phyloP scores from a whole-genome alignment of 306 rosid species.

The Vicia villosa region DNA sequence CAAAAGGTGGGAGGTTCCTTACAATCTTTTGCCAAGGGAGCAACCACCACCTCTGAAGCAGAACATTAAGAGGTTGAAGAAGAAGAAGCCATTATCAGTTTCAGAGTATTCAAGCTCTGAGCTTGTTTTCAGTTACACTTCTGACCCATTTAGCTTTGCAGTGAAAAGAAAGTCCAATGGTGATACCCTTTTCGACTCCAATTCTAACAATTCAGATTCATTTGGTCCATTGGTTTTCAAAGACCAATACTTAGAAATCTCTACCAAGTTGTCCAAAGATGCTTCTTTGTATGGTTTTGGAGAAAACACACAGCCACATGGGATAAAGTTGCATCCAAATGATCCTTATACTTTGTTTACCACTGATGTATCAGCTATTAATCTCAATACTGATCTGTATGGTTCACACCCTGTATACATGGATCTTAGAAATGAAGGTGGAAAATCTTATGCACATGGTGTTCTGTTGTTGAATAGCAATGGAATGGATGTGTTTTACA shows the following conservation, averaged over 20 bases:
- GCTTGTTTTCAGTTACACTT: slow-evolving; percentile 60
- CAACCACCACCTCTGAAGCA: slow-evolving; percentile 53
- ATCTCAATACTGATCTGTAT: slow-evolving; percentile 75
- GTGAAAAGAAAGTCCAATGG: slow-evolving; percentile 81
- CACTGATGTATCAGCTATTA: slow-evolving; percentile 68
- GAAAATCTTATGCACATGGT: slow-evolving; percentile 64
- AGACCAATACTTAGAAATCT: slow-evolving; percentile 86
- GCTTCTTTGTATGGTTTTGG: slow-evolving; percentile 83
- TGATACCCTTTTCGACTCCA: slow-evolving; percentile 54
- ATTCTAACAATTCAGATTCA: slow-evolving; percentile 38
- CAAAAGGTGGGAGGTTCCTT: slow-evolving; percentile 91
- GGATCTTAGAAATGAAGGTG: slow-evolving; percentile 76
- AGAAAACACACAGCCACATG: slow-evolving; percentile 83
- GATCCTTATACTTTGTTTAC: slow-evolving; percentile 83
- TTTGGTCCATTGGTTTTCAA: slow-evolving; percentile 67
- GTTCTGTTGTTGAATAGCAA: slow-evolving; percentile 87
- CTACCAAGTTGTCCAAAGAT: slow-evolving; percentile 62
- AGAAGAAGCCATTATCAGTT: slow-evolving; percentile 40
- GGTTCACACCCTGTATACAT: slow-evolving; percentile 88
- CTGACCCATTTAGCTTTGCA: slow-evolving; percentile 75
- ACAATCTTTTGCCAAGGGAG: slow-evolving; percentile 71
- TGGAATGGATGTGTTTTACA: slow-evolving; percentile 89
- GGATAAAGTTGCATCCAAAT: slow-evolving; percentile 70
- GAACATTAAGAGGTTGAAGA: slow-evolving; percentile 31
- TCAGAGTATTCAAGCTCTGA: slow-evolving; percentile 50